Percentiles rank a stretch among this genome's conserved stretches.
phyloP scores from a whole-genome alignment of 2,329 filamentous ascomycete species.

The Apiospora phragmitis region DNA sequence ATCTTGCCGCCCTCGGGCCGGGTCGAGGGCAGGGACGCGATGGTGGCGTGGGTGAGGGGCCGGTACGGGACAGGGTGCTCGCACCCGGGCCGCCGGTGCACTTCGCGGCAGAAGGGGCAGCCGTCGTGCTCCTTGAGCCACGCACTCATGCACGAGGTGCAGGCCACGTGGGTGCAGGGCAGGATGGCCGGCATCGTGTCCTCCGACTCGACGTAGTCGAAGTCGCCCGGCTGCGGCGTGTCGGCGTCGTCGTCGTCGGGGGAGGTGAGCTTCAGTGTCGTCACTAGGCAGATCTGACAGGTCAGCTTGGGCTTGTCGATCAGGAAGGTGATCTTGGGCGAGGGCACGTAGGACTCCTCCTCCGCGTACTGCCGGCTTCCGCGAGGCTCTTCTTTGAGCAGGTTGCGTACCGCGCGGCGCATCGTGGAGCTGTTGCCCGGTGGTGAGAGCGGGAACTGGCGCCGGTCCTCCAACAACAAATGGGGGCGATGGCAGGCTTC shows the following conservation, averaged over 20 bases:
- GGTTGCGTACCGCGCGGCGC: neutral
- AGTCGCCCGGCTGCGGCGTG: neutral
- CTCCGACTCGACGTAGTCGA: neutral
- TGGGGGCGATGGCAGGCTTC: neutral
- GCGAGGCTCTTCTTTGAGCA: neutral
- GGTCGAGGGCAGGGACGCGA: neutral
- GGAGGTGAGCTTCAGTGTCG: neutral
- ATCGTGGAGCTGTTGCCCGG: neutral
- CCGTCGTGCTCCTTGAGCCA: neutral
- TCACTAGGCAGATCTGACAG: neutral
- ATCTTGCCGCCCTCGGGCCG: neutral
- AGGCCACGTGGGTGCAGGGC: neutral
- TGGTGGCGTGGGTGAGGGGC: neutral
- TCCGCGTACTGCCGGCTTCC: neutral
- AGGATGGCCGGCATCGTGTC: neutral
- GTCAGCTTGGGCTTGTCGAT: slow-evolving; percentile 2
- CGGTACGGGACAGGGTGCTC: neutral
- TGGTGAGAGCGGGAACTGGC: neutral
- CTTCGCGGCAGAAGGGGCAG: neutral
- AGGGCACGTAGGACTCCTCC: neutral
- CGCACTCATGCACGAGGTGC: neutral
- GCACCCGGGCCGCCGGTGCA: neutral
- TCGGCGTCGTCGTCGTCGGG: neutral
- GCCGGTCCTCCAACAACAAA: neutral
- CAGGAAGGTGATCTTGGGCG: slow-evolving; percentile 4